Evolutionary conservation across 2,329 filamentous ascomycete genomes (phyloP), one percentile per base, ranked within the genome.

Genomic region (Ceratocystis harringtonii): DNA sequence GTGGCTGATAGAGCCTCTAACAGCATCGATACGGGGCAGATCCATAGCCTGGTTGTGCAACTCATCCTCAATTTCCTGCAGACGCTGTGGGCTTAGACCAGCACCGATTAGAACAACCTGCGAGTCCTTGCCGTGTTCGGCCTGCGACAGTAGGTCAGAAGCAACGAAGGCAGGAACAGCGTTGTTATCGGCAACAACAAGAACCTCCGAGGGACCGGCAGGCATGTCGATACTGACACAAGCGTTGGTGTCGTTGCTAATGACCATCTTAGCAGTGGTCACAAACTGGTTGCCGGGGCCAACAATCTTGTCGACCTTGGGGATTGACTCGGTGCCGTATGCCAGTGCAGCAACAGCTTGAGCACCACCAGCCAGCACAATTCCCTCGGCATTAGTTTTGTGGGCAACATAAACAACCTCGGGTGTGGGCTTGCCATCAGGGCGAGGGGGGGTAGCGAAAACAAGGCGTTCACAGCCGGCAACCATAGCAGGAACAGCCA

Each of bases 211-310:
- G 0, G 94, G 94, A 0, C 94, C 94, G 44, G 94, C 94, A 10
- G 94, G 94, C 94, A 99, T 99, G 73, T 99, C 94, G 71, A 99
- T 99, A 75, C 90, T 87, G 50, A 96, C 92, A 25, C 90, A 89
- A 12, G 94, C 94, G 68, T 91, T 95, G 57, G 94, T 97, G 74
- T 99, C 94, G 75, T 99, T 99, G 76, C 88, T 90, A 55, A 99
- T 94, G 71, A 92, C 82, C 94, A 99, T 99, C 83, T 99, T 99
- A 63, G 90, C 94, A 0, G 94, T 94, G 0, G 94, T 99, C 50
- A 99, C 94, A 73, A 97, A 99, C 75, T 97, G 94, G 77, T 99
- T 99, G 44, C 94, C 94, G 2, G 94, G 94, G 0, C 94, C 94
- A 12, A 97, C 84, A 70, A 99, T 96, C 83, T 99, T 99, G 80